Evolutionary conservation across 148 eudicot genomes (phyloP), one percentile per base, ranked within the genome.

Genomic region (Beta vulgaris): DNA sequence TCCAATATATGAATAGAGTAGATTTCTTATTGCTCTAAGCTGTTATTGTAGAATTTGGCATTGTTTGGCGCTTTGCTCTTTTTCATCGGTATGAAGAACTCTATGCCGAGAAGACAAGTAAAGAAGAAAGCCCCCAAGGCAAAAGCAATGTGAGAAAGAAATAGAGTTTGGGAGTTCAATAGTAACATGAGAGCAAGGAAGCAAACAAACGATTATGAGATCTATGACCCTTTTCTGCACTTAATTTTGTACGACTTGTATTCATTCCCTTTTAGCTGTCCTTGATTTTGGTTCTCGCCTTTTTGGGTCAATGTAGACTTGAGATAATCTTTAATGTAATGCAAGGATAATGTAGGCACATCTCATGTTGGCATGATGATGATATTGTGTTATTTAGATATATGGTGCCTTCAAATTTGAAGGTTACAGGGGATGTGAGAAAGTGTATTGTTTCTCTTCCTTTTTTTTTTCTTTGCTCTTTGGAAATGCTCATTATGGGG

Each of bases 71-170:
- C 97, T 42, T 54, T 94, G 67, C 83, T 90, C 42, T 91, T 90
- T 70, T 91, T 88, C 82, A 87, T 91, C 55, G 97, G 96, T 67
- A 88, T 90, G 92, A 94, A 86, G 85, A 91, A 87, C 80, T 86
- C 96, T 12, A 82, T 85, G 81, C 92, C 89, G 4, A 87, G 93
- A 85, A 83, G 92, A 76, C 76, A 82, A 51, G 59, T 55, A 23
- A 90, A 85, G 86, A 90, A 85, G 89, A 91, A 87, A 87, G 78
- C 86, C 55, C 82, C 85, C 37, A 93, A 93, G 72, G 12, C 88
- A 10, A 93, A 91, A 76, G 84, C 88, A 42, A 75, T 55, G 59
- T 91, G 71, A 79, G 76, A 60, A 61, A n/a, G 73, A 9, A 7
- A 14, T 10, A 7, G 29, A 21, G 57, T 11, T 44, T 15, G 19